These are phyloP conservation scores for Kwoniella pini DNA, from an alignment of 768 basidiomycete species.

Conservation along the genomic window DNA sequence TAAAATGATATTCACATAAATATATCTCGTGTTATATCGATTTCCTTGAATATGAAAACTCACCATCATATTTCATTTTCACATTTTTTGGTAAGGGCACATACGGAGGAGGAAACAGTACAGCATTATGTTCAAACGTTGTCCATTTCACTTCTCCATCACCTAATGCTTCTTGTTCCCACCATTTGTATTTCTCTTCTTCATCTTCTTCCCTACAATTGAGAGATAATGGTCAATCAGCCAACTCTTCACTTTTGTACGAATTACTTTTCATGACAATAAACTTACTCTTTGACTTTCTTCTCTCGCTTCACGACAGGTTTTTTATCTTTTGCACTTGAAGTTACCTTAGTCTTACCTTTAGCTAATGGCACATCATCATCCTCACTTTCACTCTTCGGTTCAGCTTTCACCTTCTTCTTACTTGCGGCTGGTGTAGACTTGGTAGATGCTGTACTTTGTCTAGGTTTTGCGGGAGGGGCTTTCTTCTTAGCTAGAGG, in stretches of 20 bases:
- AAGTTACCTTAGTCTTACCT: slow-evolving; percentile 59
- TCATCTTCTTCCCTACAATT: slow-evolving; percentile 63
- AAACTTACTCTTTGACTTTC: slow-evolving; percentile 59
- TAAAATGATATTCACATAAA: too few species aligned
- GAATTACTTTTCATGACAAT: slow-evolving; percentile 16
- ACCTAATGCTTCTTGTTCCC: slow-evolving; percentile 61
- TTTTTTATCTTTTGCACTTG: slow-evolving; percentile 53
- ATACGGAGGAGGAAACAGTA: slow-evolving; percentile 94
- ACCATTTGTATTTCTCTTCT: slow-evolving; percentile 86
- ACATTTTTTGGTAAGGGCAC: slow-evolving; percentile 75
- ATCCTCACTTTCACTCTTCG: slow-evolving; percentile 29
- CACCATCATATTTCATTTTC: slow-evolving; percentile 95
- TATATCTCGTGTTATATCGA: slow-evolving; percentile 1
- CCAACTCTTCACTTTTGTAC: too few species aligned
- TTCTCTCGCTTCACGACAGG: slow-evolving; percentile 53
- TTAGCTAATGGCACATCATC: slow-evolving; percentile 61
- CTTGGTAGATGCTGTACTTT: slow-evolving; percentile 60
- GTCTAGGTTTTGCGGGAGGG: slow-evolving; percentile 55
- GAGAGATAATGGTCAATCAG: too few species aligned
- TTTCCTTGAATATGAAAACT: slow-evolving; percentile 30
- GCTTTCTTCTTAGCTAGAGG: slow-evolving; percentile 59
- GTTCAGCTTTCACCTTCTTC: slow-evolving; percentile 32
- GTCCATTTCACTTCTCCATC: slow-evolving; percentile 84
- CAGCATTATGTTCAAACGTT: slow-evolving; percentile 91
- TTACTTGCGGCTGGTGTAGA: slow-evolving; percentile 50